Evolutionary conservation across 805 yeast species (phyloP), one percentile per base, ranked within the genome.

Genomic region (Saturnispora kantuleensis): DNA sequence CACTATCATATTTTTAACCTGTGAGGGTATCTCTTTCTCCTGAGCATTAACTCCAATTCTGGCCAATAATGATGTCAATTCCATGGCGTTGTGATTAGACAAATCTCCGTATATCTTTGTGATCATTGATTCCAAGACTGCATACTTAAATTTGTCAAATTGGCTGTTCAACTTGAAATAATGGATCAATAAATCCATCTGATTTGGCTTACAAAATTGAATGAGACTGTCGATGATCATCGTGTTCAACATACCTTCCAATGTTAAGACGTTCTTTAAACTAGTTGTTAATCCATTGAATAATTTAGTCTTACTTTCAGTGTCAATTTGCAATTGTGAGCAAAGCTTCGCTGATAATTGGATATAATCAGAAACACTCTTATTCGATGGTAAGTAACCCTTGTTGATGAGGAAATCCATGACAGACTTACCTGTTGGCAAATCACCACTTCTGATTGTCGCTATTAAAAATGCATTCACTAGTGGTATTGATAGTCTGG

Each of bases 201-300:
- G 60, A 1, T 46, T 15, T 10, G 44, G 35, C 18, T 47, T 45
- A 6, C 54, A 36, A 55, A 58, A 59, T 8, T 32, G 30, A 3
- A 50, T 10, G 10, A 58, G 44, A 15, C 41, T 28, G 8, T 12
- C 29, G 8, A 52, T 26, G 1, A 47, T 41, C 9, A 35, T 32
- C 5, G 36, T 29, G 10, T 49, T 48, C 6, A 55, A 29, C 32
- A 50, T 42, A 9, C 44, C 48, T 5, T 45, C 29, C 16, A 34
- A 18, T 32, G 39, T 39, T 5, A 57, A 39, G 1, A 51, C 35
- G 4, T 10, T 7, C 3, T 51, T 51, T 28, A 54, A 33, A n/a
- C 55, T 51, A 7, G 41, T 26, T 1, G 57, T 41, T 30, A 55
- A 52, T 9, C 55, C 53, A 44, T 53, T 58, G 44, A 59, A 60